Percentiles rank a stretch among this genome's conserved stretches.
Conservation (phyloP, 2,329 filamentous ascomycete genomes). For the Cercospora zeina region DNA sequence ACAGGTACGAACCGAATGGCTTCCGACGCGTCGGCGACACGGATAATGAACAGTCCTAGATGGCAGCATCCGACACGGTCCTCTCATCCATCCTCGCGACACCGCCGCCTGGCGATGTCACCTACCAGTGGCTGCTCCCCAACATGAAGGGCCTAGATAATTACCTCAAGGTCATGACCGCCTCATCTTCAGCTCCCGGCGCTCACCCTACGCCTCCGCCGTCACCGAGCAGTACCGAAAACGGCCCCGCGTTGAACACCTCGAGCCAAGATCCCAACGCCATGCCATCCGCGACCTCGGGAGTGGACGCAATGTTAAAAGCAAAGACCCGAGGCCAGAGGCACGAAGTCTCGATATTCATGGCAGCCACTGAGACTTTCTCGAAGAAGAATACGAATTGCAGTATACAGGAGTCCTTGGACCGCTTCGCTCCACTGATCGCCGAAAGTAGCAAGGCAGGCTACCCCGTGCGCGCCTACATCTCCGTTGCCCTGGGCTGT, state of each 20-base stretch:
- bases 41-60: constrained; percentile 50
- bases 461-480: constrained; percentile 72
- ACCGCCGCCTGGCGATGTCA: constrained; percentile 60
- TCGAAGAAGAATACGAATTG: constrained; percentile 81
- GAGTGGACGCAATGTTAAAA: constrained; percentile 54
- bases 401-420: constrained; percentile 70
- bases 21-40: not conserved
- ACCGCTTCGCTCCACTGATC: constrained; percentile 70
- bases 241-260: constrained; percentile 46
- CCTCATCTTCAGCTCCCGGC: constrained; percentile 42
- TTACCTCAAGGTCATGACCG: constrained; percentile 56
- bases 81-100: constrained; percentile 65
- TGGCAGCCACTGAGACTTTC: constrained; percentile 78
- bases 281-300: constrained; percentile 43
- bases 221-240: constrained; percentile 39
- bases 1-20: constrained; percentile 55
- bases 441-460: constrained; percentile 63
- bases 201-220: constrained; percentile 53
- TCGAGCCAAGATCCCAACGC: constrained; percentile 47
- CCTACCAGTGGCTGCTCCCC: constrained; percentile 78
- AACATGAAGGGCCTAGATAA: constrained; percentile 71
- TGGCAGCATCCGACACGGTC: constrained; percentile 76
- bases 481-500: constrained; percentile 78
- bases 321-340: constrained; percentile 36
- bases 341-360: constrained; percentile 75